Base-by-base conservation (phyloP, 1,284 basidiomycete genomes). In the Ceratobasidium sp. region DNA sequence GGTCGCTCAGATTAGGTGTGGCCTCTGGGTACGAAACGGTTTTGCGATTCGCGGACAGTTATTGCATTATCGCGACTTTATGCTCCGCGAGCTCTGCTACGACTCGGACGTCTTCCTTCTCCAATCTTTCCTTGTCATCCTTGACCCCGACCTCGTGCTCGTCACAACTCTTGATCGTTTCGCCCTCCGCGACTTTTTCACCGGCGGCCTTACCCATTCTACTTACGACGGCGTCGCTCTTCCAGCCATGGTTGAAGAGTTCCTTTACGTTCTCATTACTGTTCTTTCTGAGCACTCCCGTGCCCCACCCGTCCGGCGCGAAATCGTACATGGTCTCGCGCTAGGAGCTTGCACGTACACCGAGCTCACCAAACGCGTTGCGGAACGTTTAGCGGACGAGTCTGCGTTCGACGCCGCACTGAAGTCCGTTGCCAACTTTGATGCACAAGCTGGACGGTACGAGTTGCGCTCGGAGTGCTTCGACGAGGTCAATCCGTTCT, bases 21-120 rank as follows among this genome's bases (percentile, higher is more conserved):
- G 96, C 1, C 86, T 98, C 23, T 99, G 98, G 98, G 96, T 98
- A 3, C 91, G 97, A 67, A 99, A 99, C 77, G 98, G 98, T 1
- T 94, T 96, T 77, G 93, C 93, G 6, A 96, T 99, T 77, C 91
- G 97, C 1, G 94, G 95, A 0, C 98, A 99, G 80, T 87, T 96
- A n/a, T 86, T 97, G 71, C 96, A 99, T 80, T 99, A 99, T 81
- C 92, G 96, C 50, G 97, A 99, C 80, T 95, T 95, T 80, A 93
- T 93, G 86, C 88, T 98, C 69, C 91, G 97, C 32, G 98, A 98
- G 80, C 87, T 95, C 11, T 98, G 97, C 79, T 96, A 97, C 80
- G 97, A 99, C 81, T 96, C 98, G 80, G 97, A 99, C 77, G 85
- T 99, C 32, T 98, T 92, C 85, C 88, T 98, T 73, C 85, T 99